These are phyloP conservation scores for Trametes polyzona DNA, from an alignment of 1,284 basidiomycete species.

Conservation along the genomic window DNA sequence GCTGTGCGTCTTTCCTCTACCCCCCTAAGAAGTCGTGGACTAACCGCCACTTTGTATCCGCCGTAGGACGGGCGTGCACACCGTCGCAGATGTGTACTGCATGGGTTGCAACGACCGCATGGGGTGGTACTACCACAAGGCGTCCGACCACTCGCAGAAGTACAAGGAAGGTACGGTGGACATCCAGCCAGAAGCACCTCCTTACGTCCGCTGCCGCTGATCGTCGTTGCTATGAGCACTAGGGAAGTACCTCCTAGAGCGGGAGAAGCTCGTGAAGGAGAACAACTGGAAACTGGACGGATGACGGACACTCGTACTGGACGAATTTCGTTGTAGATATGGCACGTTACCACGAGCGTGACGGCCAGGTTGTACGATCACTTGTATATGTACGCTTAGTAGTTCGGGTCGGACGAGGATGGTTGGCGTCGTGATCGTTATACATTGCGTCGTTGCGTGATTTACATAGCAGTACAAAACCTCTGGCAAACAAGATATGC, in stretches of 20 bases:
- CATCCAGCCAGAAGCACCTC: not conserved
- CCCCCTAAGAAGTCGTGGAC: no score
- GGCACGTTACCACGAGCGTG: no score
- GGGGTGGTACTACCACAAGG: constrained; percentile 87
- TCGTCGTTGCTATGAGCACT: no score
- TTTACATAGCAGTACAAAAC: constrained; percentile 31
- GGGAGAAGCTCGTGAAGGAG: constrained; percentile 79
- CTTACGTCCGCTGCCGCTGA: not conserved
- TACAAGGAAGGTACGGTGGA: constrained; percentile 84
- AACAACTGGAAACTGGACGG: constrained; percentile 74
- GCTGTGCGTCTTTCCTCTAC: constrained; percentile 50
- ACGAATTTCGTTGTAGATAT: no score
- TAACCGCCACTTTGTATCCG: not conserved
- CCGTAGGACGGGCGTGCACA: constrained; percentile 78
- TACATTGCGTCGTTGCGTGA: constrained; percentile 29
- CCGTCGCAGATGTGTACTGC: constrained; percentile 81
- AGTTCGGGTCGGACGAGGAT: not conserved
- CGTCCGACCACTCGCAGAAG: constrained; percentile 78
- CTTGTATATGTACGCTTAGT: not conserved
- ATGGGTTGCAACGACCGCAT: constrained; percentile 77
- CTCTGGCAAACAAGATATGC: constrained; percentile 29
- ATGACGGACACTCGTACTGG: no score
- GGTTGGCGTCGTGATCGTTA: constrained; percentile 7
- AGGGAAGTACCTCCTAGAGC: constrained; percentile 87
- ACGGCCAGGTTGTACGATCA: not conserved